These are phyloP conservation scores for Diacronema lutheri DNA, from an alignment of 78 protist species.

Conservation along the genomic window DNA sequence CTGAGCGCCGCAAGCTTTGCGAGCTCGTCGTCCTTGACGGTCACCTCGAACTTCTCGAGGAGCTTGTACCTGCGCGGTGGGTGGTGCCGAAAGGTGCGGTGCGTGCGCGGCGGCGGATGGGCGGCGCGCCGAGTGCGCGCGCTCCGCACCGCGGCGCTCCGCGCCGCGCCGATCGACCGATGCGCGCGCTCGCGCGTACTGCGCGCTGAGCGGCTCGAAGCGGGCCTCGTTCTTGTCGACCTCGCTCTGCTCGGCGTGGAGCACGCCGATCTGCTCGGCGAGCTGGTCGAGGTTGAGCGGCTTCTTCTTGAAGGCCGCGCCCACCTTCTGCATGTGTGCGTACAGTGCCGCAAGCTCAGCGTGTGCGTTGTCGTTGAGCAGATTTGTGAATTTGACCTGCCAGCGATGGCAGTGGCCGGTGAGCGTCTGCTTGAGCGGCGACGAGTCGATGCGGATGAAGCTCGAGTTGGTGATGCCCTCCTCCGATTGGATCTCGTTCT, in stretches of 20 bases:
- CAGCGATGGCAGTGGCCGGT: conserved; percentile 54
- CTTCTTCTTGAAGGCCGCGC: neutral
- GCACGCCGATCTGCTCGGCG: conserved; percentile 13
- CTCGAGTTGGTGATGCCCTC: conserved; percentile 46
- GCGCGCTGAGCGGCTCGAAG: conserved; percentile 62
- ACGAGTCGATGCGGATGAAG: conserved; percentile 65
- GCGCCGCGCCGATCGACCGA: too few relatives aligned
- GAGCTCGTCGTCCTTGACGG: conserved; percentile 29
- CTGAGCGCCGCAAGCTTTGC: conserved; percentile 12
- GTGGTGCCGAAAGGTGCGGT: too few relatives aligned
- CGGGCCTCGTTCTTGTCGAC: neutral
- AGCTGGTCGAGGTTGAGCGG: conserved; percentile 63
- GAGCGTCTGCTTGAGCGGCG: conserved; percentile 63
- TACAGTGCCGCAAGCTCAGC: conserved; percentile 39
- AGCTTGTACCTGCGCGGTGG: too few relatives aligned
- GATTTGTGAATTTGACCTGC: conserved; percentile 49
- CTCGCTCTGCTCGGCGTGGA: neutral
- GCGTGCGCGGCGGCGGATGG: too few relatives aligned
- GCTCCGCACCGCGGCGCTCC: too few relatives aligned
- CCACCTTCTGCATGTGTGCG: conserved; percentile 22
- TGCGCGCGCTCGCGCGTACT: too few relatives aligned
- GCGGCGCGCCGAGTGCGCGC: too few relatives aligned
- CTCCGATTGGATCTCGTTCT: conserved; percentile 9
- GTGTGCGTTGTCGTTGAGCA: conserved; percentile 48
- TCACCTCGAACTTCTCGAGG: conserved; percentile 42